Conservation (phyloP, 805 yeast species). For the Dipodascopsis uninucleata region DNA sequence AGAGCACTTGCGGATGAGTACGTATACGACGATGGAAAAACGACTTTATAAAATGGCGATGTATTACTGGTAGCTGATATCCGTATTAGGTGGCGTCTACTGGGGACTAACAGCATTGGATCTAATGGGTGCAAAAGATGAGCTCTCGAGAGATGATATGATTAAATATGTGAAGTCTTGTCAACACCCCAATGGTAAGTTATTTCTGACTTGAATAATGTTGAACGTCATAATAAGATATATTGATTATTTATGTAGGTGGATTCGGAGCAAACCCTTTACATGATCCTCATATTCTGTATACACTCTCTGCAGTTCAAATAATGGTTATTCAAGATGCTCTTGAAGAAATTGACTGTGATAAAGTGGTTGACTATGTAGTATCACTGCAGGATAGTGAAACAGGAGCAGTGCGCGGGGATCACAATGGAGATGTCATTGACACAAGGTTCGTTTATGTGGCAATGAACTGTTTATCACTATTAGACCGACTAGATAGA, state of each 20-base stretch:
- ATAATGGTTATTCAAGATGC: constrained; percentile 64
- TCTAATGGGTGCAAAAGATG: constrained; percentile 52
- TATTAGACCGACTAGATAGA: constrained; percentile 58
- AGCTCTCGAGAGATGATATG: constrained; percentile 60
- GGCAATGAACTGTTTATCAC: constrained; percentile 67
- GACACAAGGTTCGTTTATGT: constrained; percentile 89
- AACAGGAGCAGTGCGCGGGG: constrained; percentile 50
- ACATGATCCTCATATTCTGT: constrained; percentile 83
- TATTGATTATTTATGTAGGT: constrained; percentile 41
- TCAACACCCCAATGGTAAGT: constrained; percentile 41
- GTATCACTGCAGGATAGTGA: constrained; percentile 47
- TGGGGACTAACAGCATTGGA: constrained; percentile 88
- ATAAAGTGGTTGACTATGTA: constrained; percentile 40
- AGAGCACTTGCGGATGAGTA: constrained; percentile 78
- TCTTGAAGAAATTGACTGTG: constrained; percentile 43
- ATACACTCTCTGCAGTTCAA: constrained; percentile 85
- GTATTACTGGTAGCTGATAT: constrained; percentile 3
- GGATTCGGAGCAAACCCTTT: constrained; percentile 88
- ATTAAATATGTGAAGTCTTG: constrained; percentile 68
- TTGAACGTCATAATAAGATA: neutral
- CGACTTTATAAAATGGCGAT: neutral
- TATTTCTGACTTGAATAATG: neutral
- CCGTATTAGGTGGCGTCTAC: constrained; percentile 64
- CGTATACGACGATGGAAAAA: constrained; percentile 6
- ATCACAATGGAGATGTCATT: constrained; percentile 79